Evolutionary conservation across 352 stramenopile genomes (phyloP).

Genomic region (Lagenidium giganteum): DNA sequence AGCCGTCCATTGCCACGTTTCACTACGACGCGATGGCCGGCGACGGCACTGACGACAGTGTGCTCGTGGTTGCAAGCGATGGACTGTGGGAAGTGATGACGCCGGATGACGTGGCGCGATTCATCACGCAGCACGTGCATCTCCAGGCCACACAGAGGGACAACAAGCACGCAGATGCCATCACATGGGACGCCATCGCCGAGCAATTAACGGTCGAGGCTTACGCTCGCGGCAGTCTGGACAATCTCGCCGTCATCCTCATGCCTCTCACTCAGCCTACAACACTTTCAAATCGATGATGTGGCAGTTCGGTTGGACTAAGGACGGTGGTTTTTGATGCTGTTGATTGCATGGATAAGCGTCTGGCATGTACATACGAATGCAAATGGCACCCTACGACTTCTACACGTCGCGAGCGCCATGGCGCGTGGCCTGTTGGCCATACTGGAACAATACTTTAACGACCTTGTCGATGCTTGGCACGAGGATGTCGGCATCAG

Average conservation of each 20-base stretch:
- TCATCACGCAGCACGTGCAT: constrained; percentile 23
- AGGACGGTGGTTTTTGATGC: no score
- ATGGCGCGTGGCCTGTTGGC: constrained; percentile 51
- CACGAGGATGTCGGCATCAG: constrained; percentile 73
- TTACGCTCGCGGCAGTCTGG: constrained; percentile 89
- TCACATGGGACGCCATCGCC: constrained; percentile 53
- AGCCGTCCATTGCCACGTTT: constrained; percentile 84
- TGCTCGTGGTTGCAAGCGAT: constrained; percentile 58
- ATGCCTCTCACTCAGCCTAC: constrained; percentile 25
- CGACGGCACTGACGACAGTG: no score
- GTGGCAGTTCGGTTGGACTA: no score
- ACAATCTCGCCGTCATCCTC: constrained; percentile 90
- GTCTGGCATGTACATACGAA: not conserved
- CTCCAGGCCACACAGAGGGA: constrained; percentile 2
- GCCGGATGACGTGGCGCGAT: constrained; percentile 34
- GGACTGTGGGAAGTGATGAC: constrained; percentile 61
- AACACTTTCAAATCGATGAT: no score
- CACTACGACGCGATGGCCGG: no score
- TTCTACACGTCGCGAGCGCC: constrained; percentile 15
- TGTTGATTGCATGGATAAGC: no score
- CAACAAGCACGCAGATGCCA: constrained; percentile 39
- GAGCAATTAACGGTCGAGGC: constrained; percentile 80
- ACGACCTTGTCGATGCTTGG: constrained; percentile 65
- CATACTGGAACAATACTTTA: constrained; percentile 75
- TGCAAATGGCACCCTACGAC: no score